phyloP scores from a whole-genome alignment of 768 basidiomycete species.

The Amylocystis lapponica region DNA sequence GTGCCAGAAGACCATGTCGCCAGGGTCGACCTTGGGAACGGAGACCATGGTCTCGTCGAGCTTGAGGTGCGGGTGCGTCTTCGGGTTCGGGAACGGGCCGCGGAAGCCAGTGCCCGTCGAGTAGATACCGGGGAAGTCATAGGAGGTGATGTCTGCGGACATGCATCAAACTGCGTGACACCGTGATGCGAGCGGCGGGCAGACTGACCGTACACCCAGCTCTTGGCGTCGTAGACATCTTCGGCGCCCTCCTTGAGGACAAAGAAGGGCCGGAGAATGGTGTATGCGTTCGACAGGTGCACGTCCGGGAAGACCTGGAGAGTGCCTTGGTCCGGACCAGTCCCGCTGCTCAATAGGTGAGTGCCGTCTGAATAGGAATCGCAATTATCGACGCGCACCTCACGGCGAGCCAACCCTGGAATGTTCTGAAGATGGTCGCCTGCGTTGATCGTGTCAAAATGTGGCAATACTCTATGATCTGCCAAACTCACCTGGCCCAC shows the following conservation, averaged over 20 bases:
- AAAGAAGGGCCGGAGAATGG: constrained; percentile 76
- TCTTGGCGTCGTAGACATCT: constrained; percentile 21
- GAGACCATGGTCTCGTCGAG: constrained; percentile 63
- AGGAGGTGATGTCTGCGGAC: constrained; percentile 19
- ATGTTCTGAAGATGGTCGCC: constrained; percentile 36
- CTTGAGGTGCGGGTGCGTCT: constrained; percentile 61
- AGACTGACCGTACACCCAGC: constrained; percentile 20
- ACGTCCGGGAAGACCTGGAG: constrained; percentile 65
- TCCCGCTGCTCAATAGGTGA: constrained; percentile 38
- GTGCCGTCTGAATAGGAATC: constrained; percentile 1
- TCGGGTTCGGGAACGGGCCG: constrained; percentile 45
- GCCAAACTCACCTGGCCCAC: constrained; percentile 38
- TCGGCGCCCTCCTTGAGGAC: constrained; percentile 33
- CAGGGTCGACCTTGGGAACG: constrained; percentile 64
- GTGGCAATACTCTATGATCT: neutral
- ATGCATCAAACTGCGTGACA: neutral
- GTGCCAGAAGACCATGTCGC: constrained; percentile 79
- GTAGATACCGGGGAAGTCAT: constrained; percentile 30
- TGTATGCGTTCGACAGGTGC: constrained; percentile 61
- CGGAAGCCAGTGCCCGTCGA: constrained; percentile 22
- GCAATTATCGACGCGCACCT: constrained; percentile 32
- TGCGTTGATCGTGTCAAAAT: neutral
- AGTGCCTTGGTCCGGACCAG: constrained; percentile 64
- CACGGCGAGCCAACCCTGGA: constrained; percentile 76
- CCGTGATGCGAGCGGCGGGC: too few relatives aligned